phyloP scores from a whole-genome alignment of 2,329 filamentous ascomycete genomes.

The Phoma sp. region DNA sequence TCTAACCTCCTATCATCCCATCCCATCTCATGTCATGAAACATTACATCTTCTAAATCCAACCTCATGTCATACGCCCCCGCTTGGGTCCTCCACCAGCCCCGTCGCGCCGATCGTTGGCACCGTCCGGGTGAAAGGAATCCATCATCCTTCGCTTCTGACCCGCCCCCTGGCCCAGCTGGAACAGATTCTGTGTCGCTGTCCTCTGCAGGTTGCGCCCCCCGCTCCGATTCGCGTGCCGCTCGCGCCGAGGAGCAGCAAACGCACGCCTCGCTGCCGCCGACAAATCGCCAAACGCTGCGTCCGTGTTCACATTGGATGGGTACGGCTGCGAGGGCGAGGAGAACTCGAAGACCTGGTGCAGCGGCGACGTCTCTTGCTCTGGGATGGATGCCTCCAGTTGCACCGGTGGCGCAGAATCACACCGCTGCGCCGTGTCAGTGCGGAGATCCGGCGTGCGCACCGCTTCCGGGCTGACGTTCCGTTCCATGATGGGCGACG shows the following conservation, averaged over 20 bases:
- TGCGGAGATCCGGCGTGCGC: conserved; percentile 26
- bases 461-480: conserved; percentile 54
- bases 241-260: conserved; percentile 43
- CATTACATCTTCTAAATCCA: not conserved
- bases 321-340: conserved; percentile 63
- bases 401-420: conserved; percentile 50
- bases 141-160: conserved; percentile 74
- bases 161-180: conserved; percentile 69
- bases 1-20: too few species aligned
- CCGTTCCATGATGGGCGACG: conserved; percentile 65
- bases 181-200: conserved; percentile 46
- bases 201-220: conserved; percentile 39
- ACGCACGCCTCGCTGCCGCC: conserved; percentile 41
- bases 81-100: conserved; percentile 47
- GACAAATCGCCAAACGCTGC: conserved; percentile 30
- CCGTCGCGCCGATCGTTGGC: conserved; percentile 66
- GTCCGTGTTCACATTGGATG: conserved; percentile 51
- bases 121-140: conserved; percentile 75
- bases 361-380: conserved; percentile 37
- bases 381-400: conserved; percentile 42
- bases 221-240: conserved; percentile 50
- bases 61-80: conserved; percentile 45
- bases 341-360: conserved; percentile 70
- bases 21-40: too few species aligned
- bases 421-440: conserved; percentile 28